Evolutionary conservation across 495 filamentous ascomycete genomes (phyloP), one percentile per base, ranked within the genome.

Genomic region (Aspergillus steynii): DNA sequence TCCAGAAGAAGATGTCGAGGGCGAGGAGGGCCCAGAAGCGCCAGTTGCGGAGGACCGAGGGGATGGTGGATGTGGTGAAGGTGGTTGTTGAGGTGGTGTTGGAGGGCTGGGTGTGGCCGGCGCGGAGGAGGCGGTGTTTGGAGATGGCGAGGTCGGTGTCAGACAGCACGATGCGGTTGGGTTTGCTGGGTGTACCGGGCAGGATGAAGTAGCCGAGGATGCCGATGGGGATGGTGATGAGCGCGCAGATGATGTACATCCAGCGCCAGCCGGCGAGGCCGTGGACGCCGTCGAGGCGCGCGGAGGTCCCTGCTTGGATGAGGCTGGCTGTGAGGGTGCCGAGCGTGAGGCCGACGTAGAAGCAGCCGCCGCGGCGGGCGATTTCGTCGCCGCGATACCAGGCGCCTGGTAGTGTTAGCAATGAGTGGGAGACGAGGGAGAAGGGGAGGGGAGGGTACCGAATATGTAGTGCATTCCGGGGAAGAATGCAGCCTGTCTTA

Each of bases 181-280:
- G 78, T 51, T 74, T 75, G 59, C 81, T 76, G 2, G 79, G 77
- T 1, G 72, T 74, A 20, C 72, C 72, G 20, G 74, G 72, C 3
- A 75, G 65, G n/a, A 75, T 54, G 61, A 74, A 74, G 59, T 73
- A 78, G 2, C 80, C 79, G 7, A 77, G 55, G 5, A 83, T 68
- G 4, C 79, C 80, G 45, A 81, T 64, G 5, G 80, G 80, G 34
- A 84, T 68, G 61, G 80, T 84, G 60, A 82, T 80, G 3, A 83
- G 56, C 1, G 75, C 74, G 60, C 76, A 80, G 58, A 84, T 78
- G 60, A 84, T 82, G 62, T 77, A 84, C 77, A 84, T 78, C 80
- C 79, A 84, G 55, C 80, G 65, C 82, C 81, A 85, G 0, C 82
- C 82, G 4, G 72, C 74, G 0, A 83, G 64, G 0, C 82, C 81